Evolutionary conservation across 257 asterid genomes (phyloP).

Genomic region (Scutellaria galericulata): DNA sequence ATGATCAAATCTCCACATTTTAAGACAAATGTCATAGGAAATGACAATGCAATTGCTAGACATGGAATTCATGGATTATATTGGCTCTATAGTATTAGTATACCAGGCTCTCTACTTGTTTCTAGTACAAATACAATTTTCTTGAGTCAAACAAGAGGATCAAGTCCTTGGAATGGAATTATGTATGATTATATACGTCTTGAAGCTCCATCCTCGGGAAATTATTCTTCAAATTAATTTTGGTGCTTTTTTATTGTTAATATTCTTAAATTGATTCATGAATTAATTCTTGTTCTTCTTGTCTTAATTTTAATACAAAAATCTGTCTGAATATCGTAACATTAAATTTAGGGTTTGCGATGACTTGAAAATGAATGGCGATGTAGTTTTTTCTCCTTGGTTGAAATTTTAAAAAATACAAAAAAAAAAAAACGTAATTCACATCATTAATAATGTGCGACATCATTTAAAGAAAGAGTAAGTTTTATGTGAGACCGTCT

Average conservation of each 20-base stretch:
- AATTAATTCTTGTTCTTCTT: too few relatives aligned
- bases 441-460: too few relatives aligned
- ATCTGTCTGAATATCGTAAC: too few relatives aligned
- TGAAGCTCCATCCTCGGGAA: constrained; percentile 53
- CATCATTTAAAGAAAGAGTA: too few relatives aligned
- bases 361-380: too few relatives aligned
- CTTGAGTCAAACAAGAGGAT: constrained; percentile 56
- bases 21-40: constrained; percentile 59
- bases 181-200: constrained; percentile 83
- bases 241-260: neutral
- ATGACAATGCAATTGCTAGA: constrained; percentile 77
- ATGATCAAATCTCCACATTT: constrained; percentile 37
- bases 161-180: constrained; percentile 52
- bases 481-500: too few relatives aligned
- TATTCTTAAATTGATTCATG: neutral
- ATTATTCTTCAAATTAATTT: neutral
- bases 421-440: too few relatives aligned
- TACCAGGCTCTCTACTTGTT: constrained; percentile 48
- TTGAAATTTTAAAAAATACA: too few relatives aligned
- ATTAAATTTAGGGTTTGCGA: too few relatives aligned
- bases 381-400: too few relatives aligned
- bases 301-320: too few relatives aligned
- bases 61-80: constrained; percentile 84
- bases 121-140: constrained; percentile 43
- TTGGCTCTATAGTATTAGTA: neutral